phyloP scores from a whole-genome alignment of 2,329 filamentous ascomycete species.

The Fusarium nurragi region DNA sequence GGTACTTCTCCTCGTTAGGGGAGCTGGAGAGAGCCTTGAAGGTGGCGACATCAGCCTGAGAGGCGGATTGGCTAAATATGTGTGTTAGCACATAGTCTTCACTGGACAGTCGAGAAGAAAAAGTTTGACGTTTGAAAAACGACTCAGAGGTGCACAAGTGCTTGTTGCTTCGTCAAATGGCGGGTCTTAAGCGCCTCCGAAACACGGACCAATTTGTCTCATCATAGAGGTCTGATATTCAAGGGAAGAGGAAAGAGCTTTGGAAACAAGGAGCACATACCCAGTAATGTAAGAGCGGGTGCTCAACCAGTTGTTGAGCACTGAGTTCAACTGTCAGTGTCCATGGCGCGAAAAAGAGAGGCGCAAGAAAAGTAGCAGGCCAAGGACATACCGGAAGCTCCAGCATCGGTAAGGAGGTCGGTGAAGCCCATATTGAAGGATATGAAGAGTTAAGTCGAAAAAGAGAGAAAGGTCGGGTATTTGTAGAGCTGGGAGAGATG shows the following conservation, averaged over 20 bases:
- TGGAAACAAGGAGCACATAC: constrained; percentile 62
- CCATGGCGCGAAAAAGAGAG: constrained; percentile 42
- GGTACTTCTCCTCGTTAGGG: constrained; percentile 87
- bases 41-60: constrained; percentile 94
- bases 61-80: constrained; percentile 65
- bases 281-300: constrained; percentile 84
- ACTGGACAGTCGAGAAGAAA: background rate
- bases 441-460: constrained; percentile 39
- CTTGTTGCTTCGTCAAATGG: constrained; percentile 79
- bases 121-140: constrained; percentile 29
- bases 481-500: constrained; percentile 46
- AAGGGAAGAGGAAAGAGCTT: background rate
- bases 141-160: constrained; percentile 79
- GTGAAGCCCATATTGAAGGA: constrained; percentile 72
- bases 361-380: constrained; percentile 41
- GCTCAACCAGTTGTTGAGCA: constrained; percentile 77
- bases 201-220: constrained; percentile 96
- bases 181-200: constrained; percentile 94
- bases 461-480: constrained; percentile 42
- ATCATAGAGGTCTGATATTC: constrained; percentile 60
- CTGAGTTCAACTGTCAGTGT: constrained; percentile 56
- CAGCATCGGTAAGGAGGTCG: constrained; percentile 73
- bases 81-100: constrained; percentile 33
- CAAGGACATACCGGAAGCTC: constrained; percentile 58
- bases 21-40: constrained; percentile 86